Base-by-base conservation (phyloP, 129 eudicot species). In the Artemisia argyi region DNA sequence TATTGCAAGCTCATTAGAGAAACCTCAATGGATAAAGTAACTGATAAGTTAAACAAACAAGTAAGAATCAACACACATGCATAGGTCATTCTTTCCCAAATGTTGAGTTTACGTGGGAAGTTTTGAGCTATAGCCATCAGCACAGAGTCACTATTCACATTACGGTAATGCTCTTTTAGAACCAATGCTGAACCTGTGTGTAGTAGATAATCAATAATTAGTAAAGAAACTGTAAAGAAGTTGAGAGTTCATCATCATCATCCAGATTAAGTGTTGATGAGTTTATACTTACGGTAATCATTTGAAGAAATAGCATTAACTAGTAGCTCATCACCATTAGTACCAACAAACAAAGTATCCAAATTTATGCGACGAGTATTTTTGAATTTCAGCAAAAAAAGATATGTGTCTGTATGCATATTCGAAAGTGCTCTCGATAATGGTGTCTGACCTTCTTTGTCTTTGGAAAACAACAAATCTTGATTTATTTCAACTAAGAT, bases 361-460 rank as follows among this genome's bases (percentile, higher is more conserved):
- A 12, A 30, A 53, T 70, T 35, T 19, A 1, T 32, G 61, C 32
- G 52, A 11, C 2, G 8, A 56, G 56, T 3, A 19, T 39, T 18
- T 14, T 10, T 52, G 11, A 4, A 9, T 19, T 57, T 1, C 12
- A 71, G 14, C 56, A 71, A 42, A 71, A 5, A 71, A 7, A 71
- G 0, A 71, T 7, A 71, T 7, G 75, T 71, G 14, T 57, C 55
- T 0, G 20, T 42, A 71, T 71, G 66, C 75, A 71, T 71, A 44
- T 57, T 71, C 11, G 46, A 26, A 28, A 61, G 44, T 3, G 66
- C 46, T 61, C 6, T 26, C 5, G n/a, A 14, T 61, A 61, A 44
- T 12, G 66, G 66, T 24, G 66, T 61, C 4, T 61, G 46, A 6
- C 47, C 17, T 18, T 28, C 17, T 3, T 28, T 61, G 19, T 61